Evolutionary conservation across 352 stramenopile genomes (phyloP), one percentile per base, ranked within the genome.

Genomic region (Phytophthora foliorum): DNA sequence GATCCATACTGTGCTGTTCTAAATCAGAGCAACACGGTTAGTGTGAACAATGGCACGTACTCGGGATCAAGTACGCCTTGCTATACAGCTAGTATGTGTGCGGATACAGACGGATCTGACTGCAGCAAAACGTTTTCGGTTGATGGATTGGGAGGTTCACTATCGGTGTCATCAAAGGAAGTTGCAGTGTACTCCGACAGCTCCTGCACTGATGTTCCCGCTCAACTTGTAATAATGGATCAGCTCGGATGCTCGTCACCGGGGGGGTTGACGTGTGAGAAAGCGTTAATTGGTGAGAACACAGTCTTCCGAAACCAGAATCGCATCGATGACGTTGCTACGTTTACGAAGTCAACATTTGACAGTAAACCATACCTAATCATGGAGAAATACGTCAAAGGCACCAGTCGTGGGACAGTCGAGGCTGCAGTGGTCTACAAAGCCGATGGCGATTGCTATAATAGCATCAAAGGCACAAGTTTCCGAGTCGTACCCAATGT

Each of bases 401-500:
- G 29, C 27, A 61, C 59, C 10, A 41, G 41, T 27, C 63, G 61
- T 21, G 24, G n/a, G 14, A 57, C 24, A 13, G 21, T 52, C 38
- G 31, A 51, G 46, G 24, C 42, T 11, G n/a, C 25, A 5, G 25
- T 50, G 10, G 44, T 63, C 14, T 62, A 57, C 32, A 63, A 55
- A 9, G 51, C 61, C 25, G 61, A 57, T 17, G 61, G 42, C 3
- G 11, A 25, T 16, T 68, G 60, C 24, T 36, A 56, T 42, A 19
- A 51, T 22, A 63, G 22, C 29, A 14, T 34, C 14, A 24, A 6
- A 3, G 42, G 42, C 6, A 51, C 38, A 31, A 57, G 25, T 38
- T 57, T 69, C 29, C 52, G 48, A 27, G 51, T 68, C 25, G 36
- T 57, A 13, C 32, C 52, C 1, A 63, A 36, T 57, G 19, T 44